Base-by-base conservation (phyloP, 2,329 filamentous ascomycete genomes). In the Calonectria hongkongensis region DNA sequence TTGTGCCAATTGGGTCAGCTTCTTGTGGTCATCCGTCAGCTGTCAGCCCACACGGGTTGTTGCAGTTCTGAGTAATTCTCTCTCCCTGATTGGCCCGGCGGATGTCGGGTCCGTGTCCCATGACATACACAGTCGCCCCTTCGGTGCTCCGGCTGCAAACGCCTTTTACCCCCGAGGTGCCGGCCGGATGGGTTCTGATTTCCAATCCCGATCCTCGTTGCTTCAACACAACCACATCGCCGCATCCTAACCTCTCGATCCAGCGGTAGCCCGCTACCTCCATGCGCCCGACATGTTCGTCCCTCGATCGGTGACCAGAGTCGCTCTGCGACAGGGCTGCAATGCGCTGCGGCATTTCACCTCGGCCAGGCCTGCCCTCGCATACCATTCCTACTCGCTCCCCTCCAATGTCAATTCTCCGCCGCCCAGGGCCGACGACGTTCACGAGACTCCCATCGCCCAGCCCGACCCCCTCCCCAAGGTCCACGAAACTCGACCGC, bases 301-400 rank as follows among this genome's bases (percentile, higher is more conserved):
- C 54, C 80, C 85, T 78, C 76, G 81, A 78, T 83, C 84, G 73
- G 79, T 86, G 81, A 82, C 85, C 81, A 79, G 85, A 76, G 79
- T 84, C 74, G 84, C 85, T 77, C 78, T 83, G 76, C 85, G 85
- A 73, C 83, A 83, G 56, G 82, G 84, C 67, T 83, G 85, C 76
- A 85, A 82, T 73, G 73, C 84, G 18, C 69, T 83, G 73, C 86
- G 87, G 71, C 86, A 86, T 64, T 86, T 86, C 79, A 86, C 85
- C 71, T 81, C 83, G 1, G 78, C 83, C n/a, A 73, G 78, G 76
- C 73, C 78, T 41, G 79, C 80, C 58, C 69, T 80, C 43, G 82
- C 86, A 67, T 91, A 89, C 81, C 89, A 90, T 75, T 85, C 88
- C 64, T 90, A 91, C 75, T 83, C 87, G 18, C 84, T 90, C 41